A percentile compares a stretch with the other conserved stretches of the same genome.
Evolutionary conservation across 2,329 filamentous ascomycete species (phyloP).

Genomic region (Nothomitra cinnamomea): DNA sequence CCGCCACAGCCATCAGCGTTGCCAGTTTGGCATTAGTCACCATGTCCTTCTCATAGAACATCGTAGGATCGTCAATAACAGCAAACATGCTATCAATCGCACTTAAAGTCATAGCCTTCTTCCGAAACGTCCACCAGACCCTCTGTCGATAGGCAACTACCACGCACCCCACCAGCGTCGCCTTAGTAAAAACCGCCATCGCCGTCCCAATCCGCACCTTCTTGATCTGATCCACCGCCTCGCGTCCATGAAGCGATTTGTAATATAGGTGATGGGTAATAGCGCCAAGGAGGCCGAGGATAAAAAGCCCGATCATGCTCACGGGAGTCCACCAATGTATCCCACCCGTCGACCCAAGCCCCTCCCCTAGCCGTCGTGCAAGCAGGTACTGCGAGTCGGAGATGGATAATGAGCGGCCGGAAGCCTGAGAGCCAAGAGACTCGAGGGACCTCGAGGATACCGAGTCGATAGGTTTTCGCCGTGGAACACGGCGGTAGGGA

Average conservation of each 20-base stretch:
- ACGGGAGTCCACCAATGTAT: conserved; percentile 22
- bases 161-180: conserved; percentile 22
- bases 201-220: conserved; percentile 25
- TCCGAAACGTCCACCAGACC: conserved; percentile 19
- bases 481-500: background rate
- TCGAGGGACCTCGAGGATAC: background rate
- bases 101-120: conserved; percentile 13
- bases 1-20: conserved; percentile 19
- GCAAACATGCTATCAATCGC: conserved; percentile 12
- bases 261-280: conserved; percentile 25
- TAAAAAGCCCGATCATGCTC: conserved; percentile 22
- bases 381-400: background rate
- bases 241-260: conserved; percentile 17
- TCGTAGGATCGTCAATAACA: conserved; percentile 12
- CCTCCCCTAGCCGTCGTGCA: background rate
- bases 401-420: background rate
- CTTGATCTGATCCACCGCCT: conserved; percentile 20
- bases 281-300: conserved; percentile 22
- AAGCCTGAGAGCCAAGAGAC: background rate
- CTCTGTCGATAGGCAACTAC: conserved; percentile 19
- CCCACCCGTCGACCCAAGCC: background rate
- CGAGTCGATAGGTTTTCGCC: background rate
- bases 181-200: conserved; percentile 24
- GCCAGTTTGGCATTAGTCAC: conserved; percentile 17
- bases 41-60: conserved; percentile 8